phyloP scores from a whole-genome alignment of 2,329 filamentous ascomycete genomes.

The Scytalidium sp. region DNA sequence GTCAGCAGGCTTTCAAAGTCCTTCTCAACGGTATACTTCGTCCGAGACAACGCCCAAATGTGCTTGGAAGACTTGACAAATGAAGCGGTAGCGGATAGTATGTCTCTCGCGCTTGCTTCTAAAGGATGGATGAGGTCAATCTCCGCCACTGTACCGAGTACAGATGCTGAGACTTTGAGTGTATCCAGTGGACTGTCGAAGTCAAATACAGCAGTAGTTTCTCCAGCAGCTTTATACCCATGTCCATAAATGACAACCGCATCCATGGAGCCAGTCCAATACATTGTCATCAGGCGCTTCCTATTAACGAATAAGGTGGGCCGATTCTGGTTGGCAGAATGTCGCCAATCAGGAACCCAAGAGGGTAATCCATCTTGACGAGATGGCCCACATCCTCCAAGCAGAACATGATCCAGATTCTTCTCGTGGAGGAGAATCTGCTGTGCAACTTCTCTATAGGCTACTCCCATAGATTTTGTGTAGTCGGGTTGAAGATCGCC shows the following conservation, averaged over 20 bases:
- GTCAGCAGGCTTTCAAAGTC: not conserved
- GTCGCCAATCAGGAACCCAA: conserved; percentile 5
- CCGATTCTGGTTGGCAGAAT: not conserved
- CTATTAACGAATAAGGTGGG: not conserved
- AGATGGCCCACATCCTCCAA: not conserved
- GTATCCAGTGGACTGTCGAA: not conserved
- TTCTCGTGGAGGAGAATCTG: not conserved
- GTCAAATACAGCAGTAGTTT: not conserved
- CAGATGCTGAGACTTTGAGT: not conserved
- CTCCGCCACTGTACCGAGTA: not conserved
- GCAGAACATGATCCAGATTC: not conserved
- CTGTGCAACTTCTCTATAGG: not conserved
- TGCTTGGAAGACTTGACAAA: not conserved
- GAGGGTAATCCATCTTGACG: conserved; percentile 1
- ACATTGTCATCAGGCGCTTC: not conserved
- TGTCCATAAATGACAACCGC: not conserved
- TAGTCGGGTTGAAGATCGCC: not conserved
- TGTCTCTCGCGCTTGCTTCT: not conserved
- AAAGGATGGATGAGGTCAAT: not conserved
- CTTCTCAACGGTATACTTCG: not conserved
- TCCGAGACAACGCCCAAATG: not conserved
- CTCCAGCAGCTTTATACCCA: not conserved
- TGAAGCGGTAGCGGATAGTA: not conserved
- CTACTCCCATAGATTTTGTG: not conserved
- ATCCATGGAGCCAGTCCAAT: not conserved